phyloP scores from a whole-genome alignment of 1,284 basidiomycete species.

The Cutaneotrichosporon cyanovorans region DNA sequence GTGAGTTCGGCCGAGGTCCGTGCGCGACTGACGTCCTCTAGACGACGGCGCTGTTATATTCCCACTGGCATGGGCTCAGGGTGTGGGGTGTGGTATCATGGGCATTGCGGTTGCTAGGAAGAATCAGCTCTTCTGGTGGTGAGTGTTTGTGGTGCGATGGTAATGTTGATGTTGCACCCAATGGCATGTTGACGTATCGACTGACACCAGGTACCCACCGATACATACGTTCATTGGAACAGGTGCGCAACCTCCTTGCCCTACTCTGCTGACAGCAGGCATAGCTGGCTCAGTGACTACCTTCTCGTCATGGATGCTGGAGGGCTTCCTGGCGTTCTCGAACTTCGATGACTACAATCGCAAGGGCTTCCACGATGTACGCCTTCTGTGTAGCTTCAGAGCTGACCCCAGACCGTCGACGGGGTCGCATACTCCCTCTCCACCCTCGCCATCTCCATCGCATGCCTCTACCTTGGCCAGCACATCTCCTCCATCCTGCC shows the following conservation, averaged over 20 bases:
- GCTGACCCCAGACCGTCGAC: slow-evolving; percentile 62
- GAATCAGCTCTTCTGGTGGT: slow-evolving; percentile 66
- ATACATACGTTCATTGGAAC: slow-evolving; percentile 83
- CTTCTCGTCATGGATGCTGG: slow-evolving; percentile 90
- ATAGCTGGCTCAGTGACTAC: slow-evolving; percentile 95
- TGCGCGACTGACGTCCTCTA: slow-evolving; percentile 9
- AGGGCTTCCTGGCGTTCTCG: slow-evolving; percentile 78
- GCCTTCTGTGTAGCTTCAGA: slow-evolving; percentile 26
- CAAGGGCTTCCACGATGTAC: slow-evolving; percentile 67
- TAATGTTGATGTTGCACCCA: not conserved
- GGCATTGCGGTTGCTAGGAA: slow-evolving; percentile 65
- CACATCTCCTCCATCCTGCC: slow-evolving; percentile 43
- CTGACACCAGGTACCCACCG: slow-evolving; percentile 63
- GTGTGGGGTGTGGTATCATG: slow-evolving; percentile 86
- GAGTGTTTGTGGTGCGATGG: slow-evolving; percentile 47
- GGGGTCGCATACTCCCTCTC: slow-evolving; percentile 65
- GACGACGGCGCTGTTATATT: slow-evolving; percentile 64
- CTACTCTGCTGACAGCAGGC: slow-evolving; percentile 49
- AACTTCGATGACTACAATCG: slow-evolving; percentile 58
- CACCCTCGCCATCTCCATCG: slow-evolving; percentile 64
- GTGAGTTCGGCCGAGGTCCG: slow-evolving; percentile 21
- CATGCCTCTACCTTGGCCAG: slow-evolving; percentile 32
- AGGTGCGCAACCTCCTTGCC: slow-evolving; percentile 48
- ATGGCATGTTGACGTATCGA: not conserved
- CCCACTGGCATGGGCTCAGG: slow-evolving; percentile 78